A percentile compares a stretch with the other conserved stretches of the same genome.
Conservation (phyloP, 768 basidiomycete species). For the Suillus fuscotomentosus region DNA sequence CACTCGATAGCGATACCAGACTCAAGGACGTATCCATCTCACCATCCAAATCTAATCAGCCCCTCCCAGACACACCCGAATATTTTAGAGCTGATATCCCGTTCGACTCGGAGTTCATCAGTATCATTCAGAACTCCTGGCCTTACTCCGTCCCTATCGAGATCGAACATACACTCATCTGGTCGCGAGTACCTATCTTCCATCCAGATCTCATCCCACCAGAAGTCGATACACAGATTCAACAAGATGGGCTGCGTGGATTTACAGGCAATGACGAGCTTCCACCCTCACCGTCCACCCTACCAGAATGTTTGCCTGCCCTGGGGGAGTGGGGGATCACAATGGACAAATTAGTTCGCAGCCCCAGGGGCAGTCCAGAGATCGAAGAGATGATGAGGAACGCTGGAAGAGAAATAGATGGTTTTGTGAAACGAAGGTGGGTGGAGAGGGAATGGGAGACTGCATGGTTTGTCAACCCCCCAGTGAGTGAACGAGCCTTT, state of each 20-base stretch:
- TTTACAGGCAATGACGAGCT: slow-evolving; percentile 64
- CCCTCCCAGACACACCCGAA: slow-evolving; percentile 36
- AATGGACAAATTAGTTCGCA: slow-evolving; percentile 55
- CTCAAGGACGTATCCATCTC: not conserved
- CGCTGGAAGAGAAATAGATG: slow-evolving; percentile 58
- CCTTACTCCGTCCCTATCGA: slow-evolving; percentile 84
- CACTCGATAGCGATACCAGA: slow-evolving; percentile 35
- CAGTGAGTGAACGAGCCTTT: slow-evolving; percentile 44
- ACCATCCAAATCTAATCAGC: not conserved
- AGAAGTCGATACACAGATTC: slow-evolving; percentile 53
- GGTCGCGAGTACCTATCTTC: slow-evolving; percentile 74
- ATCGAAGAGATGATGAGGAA: slow-evolving; percentile 49
- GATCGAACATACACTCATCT: slow-evolving; percentile 73
- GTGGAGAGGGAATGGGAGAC: slow-evolving; percentile 78
- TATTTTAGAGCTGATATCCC: slow-evolving; percentile 71
- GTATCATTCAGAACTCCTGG: slow-evolving; percentile 84
- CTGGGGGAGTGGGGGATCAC: slow-evolving; percentile 73
- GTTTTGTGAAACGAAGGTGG: slow-evolving; percentile 69
- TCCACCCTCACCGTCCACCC: slow-evolving; percentile 57
- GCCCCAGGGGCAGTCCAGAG: slow-evolving; percentile 46
- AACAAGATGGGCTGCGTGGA: slow-evolving; percentile 79
- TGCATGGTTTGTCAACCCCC: slow-evolving; percentile 90
- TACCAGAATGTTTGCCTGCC: slow-evolving; percentile 57
- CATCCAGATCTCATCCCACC: slow-evolving; percentile 55
- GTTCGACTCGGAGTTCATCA: slow-evolving; percentile 45